These are phyloP conservation scores for Fusarium sp. DNA, from an alignment of 2,329 filamentous ascomycete species.

Conservation along the genomic window DNA sequence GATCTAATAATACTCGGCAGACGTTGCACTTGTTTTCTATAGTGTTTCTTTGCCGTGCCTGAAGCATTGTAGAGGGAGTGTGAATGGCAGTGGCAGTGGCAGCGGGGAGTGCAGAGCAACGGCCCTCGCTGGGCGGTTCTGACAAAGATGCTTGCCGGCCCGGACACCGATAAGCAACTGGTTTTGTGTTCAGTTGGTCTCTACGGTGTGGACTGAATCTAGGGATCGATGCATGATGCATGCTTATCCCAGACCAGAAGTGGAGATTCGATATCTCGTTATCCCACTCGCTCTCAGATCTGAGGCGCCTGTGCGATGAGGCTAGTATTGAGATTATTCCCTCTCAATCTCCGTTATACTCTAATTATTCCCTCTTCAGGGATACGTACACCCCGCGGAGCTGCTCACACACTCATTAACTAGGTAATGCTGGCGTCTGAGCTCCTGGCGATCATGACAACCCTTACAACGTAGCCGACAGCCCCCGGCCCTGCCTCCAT, in stretches of 20 bases:
- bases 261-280: background rate
- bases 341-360: background rate
- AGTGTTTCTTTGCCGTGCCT: background rate
- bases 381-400: background rate
- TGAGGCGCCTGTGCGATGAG: background rate
- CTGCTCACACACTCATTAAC: background rate
- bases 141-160: background rate
- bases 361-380: background rate
- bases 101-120: slow-evolving; percentile 10
- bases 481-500: background rate
- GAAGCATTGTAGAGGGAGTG: background rate
- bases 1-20: slow-evolving; percentile 22
- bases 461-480: background rate
- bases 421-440: background rate
- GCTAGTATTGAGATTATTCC: background rate
- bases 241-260: background rate
- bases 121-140: background rate
- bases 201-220: background rate
- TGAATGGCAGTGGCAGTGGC: background rate
- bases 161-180: slow-evolving; percentile 1
- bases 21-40: background rate
- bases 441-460: slow-evolving; percentile 18
- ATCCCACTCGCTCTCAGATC: background rate
- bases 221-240: background rate
- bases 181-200: background rate